Conservation (phyloP, 257 asterid genomes). For the Mentha longifolia region DNA sequence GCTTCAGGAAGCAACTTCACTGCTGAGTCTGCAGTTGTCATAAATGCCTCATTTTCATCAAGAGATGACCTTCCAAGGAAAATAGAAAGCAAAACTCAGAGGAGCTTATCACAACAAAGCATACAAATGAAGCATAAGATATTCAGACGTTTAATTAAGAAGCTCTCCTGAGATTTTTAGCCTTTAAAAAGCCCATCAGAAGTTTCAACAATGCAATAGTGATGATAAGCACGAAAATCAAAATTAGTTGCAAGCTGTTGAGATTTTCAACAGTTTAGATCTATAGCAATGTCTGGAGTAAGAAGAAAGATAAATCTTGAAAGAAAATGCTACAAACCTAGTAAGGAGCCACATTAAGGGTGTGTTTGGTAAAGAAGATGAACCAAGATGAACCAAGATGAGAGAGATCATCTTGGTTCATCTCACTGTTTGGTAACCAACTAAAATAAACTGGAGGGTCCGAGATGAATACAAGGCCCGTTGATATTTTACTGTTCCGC, state of each 20-base stretch:
- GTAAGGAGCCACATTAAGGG: constrained; percentile 5
- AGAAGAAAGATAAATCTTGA: neutral
- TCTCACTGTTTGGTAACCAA: too few species aligned
- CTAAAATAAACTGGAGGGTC: too few species aligned
- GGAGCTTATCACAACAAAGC: constrained; percentile 18
- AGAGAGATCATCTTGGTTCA: too few species aligned
- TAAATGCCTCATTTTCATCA: constrained; percentile 89
- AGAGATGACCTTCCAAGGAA: constrained; percentile 70
- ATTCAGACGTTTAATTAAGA: constrained; percentile 14
- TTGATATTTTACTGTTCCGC: too few species aligned
- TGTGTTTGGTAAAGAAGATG: too few species aligned
- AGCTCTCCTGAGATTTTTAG: neutral
- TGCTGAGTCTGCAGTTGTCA: constrained; percentile 96
- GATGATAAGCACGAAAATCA: neutral
- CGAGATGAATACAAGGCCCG: too few species aligned
- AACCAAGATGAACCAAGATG: too few species aligned
- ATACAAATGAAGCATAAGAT: constrained; percentile 19
- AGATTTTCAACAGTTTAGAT: constrained; percentile 11
- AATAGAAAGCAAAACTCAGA: constrained; percentile 31
- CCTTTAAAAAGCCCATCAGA: constrained; percentile 4
- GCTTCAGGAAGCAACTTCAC: constrained; percentile 71
- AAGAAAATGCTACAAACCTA: constrained; percentile 22
- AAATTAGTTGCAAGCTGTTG: neutral
- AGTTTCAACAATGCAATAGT: constrained; percentile 19
- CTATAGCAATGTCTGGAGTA: neutral